phyloP scores from a whole-genome alignment of 305 asterid species.

The Fraxinus xanthoxyloides region DNA sequence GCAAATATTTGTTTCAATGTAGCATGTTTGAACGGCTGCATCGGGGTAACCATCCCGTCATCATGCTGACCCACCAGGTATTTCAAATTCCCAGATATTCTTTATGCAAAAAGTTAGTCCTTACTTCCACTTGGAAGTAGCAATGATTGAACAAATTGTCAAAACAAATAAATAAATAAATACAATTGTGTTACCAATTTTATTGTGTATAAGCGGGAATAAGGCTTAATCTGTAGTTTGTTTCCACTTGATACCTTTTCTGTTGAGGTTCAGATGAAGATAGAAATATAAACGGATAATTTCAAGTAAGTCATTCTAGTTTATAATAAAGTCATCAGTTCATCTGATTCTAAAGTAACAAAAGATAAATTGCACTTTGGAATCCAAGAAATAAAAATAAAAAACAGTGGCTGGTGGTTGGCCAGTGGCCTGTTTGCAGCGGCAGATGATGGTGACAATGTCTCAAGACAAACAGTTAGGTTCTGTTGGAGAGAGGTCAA shows the following conservation, averaged over 20 bases:
- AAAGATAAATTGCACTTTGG: background rate
- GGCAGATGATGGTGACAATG: background rate
- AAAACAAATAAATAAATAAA: background rate
- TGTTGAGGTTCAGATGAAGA: background rate
- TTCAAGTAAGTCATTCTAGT: background rate
- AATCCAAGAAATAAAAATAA: background rate
- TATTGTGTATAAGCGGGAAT: background rate
- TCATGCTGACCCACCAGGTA: conserved; percentile 96
- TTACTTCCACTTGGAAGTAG: conserved; percentile 13
- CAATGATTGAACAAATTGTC: background rate
- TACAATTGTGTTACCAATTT: background rate
- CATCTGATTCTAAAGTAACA: background rate
- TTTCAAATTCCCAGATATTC: conserved; percentile 14
- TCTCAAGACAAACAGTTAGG: background rate
- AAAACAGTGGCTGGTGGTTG: background rate
- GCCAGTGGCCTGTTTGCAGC: background rate
- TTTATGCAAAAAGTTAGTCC: conserved; percentile 8
- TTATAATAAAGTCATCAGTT: background rate
- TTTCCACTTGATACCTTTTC: background rate
- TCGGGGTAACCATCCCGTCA: conserved; percentile 96
- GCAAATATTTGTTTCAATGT: conserved; percentile 85
- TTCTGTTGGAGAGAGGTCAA: background rate
- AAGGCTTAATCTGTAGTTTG: background rate
- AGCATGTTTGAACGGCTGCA: conserved; percentile 99
- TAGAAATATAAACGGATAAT: background rate